Evolutionary conservation across 495 filamentous ascomycete genomes (phyloP), one percentile per base, ranked within the genome.

Genomic region (Podospora bellae-mahoneyi): DNA sequence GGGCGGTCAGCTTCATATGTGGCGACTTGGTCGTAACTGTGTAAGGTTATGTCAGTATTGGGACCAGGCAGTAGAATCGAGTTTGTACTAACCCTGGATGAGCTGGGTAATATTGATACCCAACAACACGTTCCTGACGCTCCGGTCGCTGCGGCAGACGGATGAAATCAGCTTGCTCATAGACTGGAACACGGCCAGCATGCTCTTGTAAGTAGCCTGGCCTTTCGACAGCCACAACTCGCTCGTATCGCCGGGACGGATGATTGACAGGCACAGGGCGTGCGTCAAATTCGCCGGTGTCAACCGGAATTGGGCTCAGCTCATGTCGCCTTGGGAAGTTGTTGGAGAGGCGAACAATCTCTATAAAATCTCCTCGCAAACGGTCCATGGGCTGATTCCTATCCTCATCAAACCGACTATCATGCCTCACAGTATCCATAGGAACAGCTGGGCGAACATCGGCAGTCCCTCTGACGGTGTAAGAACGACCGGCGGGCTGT

Each of bases 321-420:
- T 70, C 73, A 55, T 78, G 66, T 19, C 67, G 76, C 20, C 69
- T 69, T 13, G 76, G 76, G 27, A 78, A 78, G 55, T 71, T 73
- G 69, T 77, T 73, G 6, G 75, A 68, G 20, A 77, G 72, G 27
- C 72, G 68, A 18, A 77, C 73, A 64, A 77, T 71, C 18, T 77
- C 67, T 3, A 69, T 66, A 58, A 66, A 72, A 55, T 76, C 69
- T 23, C 56, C 62, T 20, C 57, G 64, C 30, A 60, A 27, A 9
- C 44, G 62, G 5, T 75, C 68, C 20, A 69, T 64, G 15, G 66
- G 66, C 15, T 60, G 66, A 28, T 66, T 68, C 26, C 64, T 55
- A 3, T 28, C 5, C 9, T 69, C 65, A 28, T 18, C 26, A 48
- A 56, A 55, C 23, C 61, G 66, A 6, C n/a, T 27, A 23, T 67